These are phyloP conservation scores for Chalciporus piperatoides DNA, from an alignment of 1,284 basidiomycete species.

Conservation along the genomic window DNA sequence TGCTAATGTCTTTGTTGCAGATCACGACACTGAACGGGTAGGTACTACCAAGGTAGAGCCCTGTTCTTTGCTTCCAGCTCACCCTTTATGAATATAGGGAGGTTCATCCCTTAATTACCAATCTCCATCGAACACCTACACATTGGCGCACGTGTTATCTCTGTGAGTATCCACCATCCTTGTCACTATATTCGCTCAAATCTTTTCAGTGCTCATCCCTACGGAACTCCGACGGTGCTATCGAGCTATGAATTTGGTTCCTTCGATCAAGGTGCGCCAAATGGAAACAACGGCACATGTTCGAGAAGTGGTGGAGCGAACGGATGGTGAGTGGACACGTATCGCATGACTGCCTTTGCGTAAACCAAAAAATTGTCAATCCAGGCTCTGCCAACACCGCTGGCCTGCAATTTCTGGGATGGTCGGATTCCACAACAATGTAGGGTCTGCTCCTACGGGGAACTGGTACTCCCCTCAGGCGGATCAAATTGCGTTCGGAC, in stretches of 20 bases:
- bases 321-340: slow-evolving; percentile 41
- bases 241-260: slow-evolving; percentile 56
- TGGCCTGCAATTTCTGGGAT: slow-evolving; percentile 36
- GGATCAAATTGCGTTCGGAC: slow-evolving; percentile 37
- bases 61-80: neutral
- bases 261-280: slow-evolving; percentile 54
- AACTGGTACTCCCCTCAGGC: slow-evolving; percentile 29
- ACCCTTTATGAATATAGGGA: slow-evolving; percentile 50
- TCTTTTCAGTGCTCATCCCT: slow-evolving; percentile 50
- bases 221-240: slow-evolving; percentile 61
- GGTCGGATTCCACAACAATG: slow-evolving; percentile 37
- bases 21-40: slow-evolving; percentile 70
- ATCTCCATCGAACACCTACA: slow-evolving; percentile 63
- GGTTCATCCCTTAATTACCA: slow-evolving; percentile 53
- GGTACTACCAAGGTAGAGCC: slow-evolving; percentile 12
- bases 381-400: slow-evolving; percentile 35
- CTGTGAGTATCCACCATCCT: slow-evolving; percentile 32
- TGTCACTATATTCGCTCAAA: neutral
- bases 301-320: slow-evolving; percentile 43
- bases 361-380: slow-evolving; percentile 12
- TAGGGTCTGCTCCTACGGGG: slow-evolving; percentile 26
- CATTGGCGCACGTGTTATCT: slow-evolving; percentile 58
- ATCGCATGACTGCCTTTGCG: slow-evolving; percentile 13
- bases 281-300: slow-evolving; percentile 38
- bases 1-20: slow-evolving; percentile 66